These are phyloP conservation scores for Vitis rotundifolia DNA, from an alignment of 164 flowering plant genomes.

Conservation along the genomic window DNA sequence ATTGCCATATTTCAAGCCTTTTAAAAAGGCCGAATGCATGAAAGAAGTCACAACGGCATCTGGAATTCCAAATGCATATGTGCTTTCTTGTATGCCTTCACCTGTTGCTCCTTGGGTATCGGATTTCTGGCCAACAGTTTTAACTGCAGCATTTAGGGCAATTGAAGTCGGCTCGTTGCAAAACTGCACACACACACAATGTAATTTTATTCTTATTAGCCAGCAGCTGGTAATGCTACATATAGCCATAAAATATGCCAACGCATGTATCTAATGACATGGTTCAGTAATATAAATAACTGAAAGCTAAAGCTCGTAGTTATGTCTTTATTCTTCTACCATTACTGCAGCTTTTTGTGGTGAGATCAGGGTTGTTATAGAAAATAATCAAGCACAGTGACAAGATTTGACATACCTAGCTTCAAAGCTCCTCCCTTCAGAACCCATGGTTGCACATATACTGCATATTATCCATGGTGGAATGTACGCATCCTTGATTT, in stretches of 20 bases:
- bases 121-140: conserved; percentile 25
- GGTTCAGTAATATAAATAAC: too few species aligned
- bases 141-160: conserved; percentile 81
- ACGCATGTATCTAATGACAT: too few species aligned
- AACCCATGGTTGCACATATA: conserved; percentile 59
- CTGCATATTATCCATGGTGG: conserved; percentile 81
- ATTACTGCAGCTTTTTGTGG: too few species aligned
- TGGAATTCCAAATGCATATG: conserved; percentile 38
- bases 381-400: not conserved
- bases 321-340: too few species aligned
- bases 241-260: too few species aligned
- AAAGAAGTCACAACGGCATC: conserved; percentile 39
- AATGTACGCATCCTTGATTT: conserved; percentile 66
- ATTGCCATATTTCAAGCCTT: conserved; percentile 61
- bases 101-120: conserved; percentile 21
- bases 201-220: not conserved
- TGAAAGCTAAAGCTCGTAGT: too few species aligned
- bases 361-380: too few species aligned
- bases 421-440: conserved; percentile 63
- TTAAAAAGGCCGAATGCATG: conserved; percentile 52
- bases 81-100: not conserved
- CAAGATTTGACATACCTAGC: conserved; percentile 51
- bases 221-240: too few species aligned
- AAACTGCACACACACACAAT: conserved; percentile 53
- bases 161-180: conserved; percentile 56